Base-by-base conservation (phyloP, 352 stramenopile genomes). In the Sclerospora graminicola region DNA sequence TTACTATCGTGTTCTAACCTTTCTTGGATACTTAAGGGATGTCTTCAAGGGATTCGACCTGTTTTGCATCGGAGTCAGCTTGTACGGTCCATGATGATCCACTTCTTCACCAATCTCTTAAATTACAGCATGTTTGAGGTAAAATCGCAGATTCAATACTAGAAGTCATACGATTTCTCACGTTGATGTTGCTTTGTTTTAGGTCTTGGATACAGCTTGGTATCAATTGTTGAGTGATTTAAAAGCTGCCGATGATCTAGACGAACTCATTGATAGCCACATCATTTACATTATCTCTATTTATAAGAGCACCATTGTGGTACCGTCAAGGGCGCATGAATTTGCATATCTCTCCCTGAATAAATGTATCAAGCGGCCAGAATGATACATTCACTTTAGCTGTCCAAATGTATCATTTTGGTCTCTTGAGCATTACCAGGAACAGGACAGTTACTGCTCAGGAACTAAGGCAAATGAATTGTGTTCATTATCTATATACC, bases 71-170 rank as follows among this genome's bases (percentile, higher is more conserved):
- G 81, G 26, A 96, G 95, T 51, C 91, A 97, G 44, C 76, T 98
- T 11, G 79, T 97, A 39, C 83, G 95, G 21, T 96, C 95, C 16
- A 84, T 97, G 34, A 99, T 99, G 96, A 94, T 97, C 45, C 94
- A 98, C 58, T 98, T 99, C 58, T 93, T 90, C 16, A 89, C 87
- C 29, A 99, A 98, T 48, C 76, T 99, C 14, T 89, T 97, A 57
- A 98, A 93, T 53, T 99, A 98, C 60, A 89, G 98, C 56, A 98
- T 98, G 93, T 98, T 99, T 66, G 95, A 99, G 79, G 69, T 83
- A 33, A 16, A 43, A 11, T 9, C 7, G 10, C 11, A 3, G 6
- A 6, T 26, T 26, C 21, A 21, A 19, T 9, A 42, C n/a, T 24
- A 10, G 10, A 5, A 4, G 0, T 1, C 15, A 44, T 45, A 14